Base-by-base conservation (phyloP, 805 yeast species). In the Myxozyma monticola region DNA sequence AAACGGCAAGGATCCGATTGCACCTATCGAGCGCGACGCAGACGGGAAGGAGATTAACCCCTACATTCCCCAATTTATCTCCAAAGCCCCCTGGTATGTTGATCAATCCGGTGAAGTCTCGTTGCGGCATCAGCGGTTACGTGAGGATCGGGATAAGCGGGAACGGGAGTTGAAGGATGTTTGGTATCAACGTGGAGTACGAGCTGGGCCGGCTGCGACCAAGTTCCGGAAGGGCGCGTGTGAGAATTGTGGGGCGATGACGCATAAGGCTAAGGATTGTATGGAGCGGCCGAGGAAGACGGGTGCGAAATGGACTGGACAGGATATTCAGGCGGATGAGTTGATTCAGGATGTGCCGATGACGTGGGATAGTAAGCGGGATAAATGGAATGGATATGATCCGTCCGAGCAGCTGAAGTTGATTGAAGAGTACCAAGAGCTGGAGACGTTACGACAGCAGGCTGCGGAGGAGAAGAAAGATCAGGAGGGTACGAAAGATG, bases 351-450 rank as follows among this genome's bases (percentile, higher is more conserved):
- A 57, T 4, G 59, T 61, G 10, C 62, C 55, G 12, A 56, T 62
- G 24, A 77, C 75, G 39, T 87, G 81, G 76, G 95, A 85, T 60
- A 76, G 82, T 9, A 84, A 83, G 56, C 69, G 89, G 51, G 95
- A 87, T 66, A 72, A 88, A 51, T 87, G 93, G 95, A 84, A 78
- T 62, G 95, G 95, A 0, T 85, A 80, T 63, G 81, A 84, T 39
- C 74, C 79, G 0, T 70, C 72, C 9, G 88, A 84, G 45, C 86
- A 85, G 71, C 76, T 74, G 41, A 68, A 73, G 10, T 76, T 77
- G 26, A 59, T 80, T 4, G 64, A 68, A 44, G 69, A 70, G 39
- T 78, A 84, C 78, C 71, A 73, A 46, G 61, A 55, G 35, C 65
- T 71, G 57, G 71, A 69, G 54, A 53, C 56, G 20, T 43, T 56